These are phyloP conservation scores for Dicorynia guianensis DNA, from an alignment of 306 rosid genomes.

Conservation along the genomic window DNA sequence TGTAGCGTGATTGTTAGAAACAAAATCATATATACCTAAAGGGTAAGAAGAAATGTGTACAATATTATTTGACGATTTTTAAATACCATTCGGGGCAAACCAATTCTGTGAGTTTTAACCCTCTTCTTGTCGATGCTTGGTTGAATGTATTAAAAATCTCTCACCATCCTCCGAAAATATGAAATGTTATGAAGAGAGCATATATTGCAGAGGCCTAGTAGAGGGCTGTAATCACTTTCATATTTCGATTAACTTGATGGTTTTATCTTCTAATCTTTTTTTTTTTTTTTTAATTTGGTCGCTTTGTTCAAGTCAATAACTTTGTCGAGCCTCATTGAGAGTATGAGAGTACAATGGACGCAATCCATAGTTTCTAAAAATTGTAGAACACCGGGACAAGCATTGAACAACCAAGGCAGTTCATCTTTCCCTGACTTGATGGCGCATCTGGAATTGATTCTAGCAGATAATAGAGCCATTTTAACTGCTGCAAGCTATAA, in stretches of 20 bases:
- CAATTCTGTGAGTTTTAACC: slow-evolving; percentile 16
- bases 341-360: too few species aligned
- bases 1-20: neutral
- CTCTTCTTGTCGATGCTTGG: neutral
- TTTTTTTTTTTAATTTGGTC: neutral
- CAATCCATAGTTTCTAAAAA: too few species aligned
- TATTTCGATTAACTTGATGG: neutral
- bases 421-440: slow-evolving; percentile 36
- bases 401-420: slow-evolving; percentile 27
- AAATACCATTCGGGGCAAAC: slow-evolving; percentile 16
- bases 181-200: slow-evolving; percentile 6
- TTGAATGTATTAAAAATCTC: too few species aligned
- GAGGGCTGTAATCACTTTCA: neutral
- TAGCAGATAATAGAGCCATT: neutral
- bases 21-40: neutral
- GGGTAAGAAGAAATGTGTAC: slow-evolving; percentile 31
- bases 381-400: neutral
- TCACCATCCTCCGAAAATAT: slow-evolving; percentile 7
- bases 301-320: neutral
- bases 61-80: slow-evolving; percentile 37
- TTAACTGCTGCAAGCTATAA: neutral
- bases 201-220: neutral
- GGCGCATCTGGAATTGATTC: slow-evolving; percentile 22
- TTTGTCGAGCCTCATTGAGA: slow-evolving; percentile 4
- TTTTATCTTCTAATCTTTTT: neutral